These are phyloP conservation scores for Geotrichum aggregatum DNA, from an alignment of 1,139 yeast species.

Conservation along the genomic window DNA sequence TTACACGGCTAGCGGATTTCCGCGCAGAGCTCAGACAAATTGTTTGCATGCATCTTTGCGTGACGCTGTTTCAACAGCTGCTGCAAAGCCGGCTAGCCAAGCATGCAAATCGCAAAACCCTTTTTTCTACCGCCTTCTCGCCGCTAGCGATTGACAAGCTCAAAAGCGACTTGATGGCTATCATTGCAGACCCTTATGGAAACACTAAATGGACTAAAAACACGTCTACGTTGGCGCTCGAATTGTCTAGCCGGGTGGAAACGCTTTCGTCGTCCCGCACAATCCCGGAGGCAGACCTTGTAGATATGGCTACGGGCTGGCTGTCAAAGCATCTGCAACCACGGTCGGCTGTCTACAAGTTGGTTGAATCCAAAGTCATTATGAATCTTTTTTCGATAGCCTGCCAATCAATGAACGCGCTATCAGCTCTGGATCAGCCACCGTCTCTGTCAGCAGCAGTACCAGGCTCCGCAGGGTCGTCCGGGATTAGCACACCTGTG, in stretches of 20 bases:
- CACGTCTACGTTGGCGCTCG: constrained; percentile 67
- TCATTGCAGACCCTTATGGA: constrained; percentile 80
- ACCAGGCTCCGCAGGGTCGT: constrained; percentile 9
- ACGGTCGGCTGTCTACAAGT: constrained; percentile 67
- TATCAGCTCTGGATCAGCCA: constrained; percentile 27
- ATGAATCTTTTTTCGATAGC: constrained; percentile 27
- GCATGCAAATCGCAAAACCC: constrained; percentile 23
- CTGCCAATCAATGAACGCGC: constrained; percentile 24
- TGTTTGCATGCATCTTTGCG: constrained; percentile 73
- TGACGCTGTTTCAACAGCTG: constrained; percentile 67
- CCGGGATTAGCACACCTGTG: not conserved
- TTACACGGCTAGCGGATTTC: constrained; percentile 67
- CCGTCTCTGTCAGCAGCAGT: constrained; percentile 18
- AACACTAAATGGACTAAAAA: constrained; percentile 89
- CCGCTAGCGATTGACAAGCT: constrained; percentile 34
- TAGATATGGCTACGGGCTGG: constrained; percentile 76
- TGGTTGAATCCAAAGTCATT: constrained; percentile 54
- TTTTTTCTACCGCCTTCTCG: constrained; percentile 15
- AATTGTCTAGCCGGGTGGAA: constrained; percentile 50
- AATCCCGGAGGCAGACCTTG: constrained; percentile 12
- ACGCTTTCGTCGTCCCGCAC: not conserved
- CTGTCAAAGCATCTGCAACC: constrained; percentile 82
- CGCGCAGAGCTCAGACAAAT: constrained; percentile 84
- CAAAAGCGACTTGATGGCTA: constrained; percentile 64
- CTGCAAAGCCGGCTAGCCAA: constrained; percentile 37